phyloP scores from a whole-genome alignment of 495 filamentous ascomycete genomes.

The Podospora tetraspora region DNA sequence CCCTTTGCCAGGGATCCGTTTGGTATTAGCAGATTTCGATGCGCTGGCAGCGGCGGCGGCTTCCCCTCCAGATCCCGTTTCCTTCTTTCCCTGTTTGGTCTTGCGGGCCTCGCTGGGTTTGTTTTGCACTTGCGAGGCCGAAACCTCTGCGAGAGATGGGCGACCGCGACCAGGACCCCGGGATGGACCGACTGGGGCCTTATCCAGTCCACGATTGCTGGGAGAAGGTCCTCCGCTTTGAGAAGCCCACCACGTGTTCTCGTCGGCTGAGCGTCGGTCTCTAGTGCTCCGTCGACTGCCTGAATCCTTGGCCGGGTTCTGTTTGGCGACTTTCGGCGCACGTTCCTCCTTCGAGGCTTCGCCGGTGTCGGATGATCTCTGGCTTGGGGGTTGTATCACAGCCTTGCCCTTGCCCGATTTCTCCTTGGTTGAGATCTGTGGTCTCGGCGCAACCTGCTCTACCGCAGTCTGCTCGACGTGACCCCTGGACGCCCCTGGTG shows the following conservation, averaged over 20 bases:
- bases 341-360: background rate
- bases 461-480: background rate
- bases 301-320: background rate
- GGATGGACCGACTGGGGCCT: background rate
- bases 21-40: background rate
- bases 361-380: background rate
- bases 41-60: background rate
- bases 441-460: background rate
- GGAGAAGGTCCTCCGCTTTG: slow-evolving; percentile 5
- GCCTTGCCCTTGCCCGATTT: background rate
- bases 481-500: background rate
- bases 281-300: slow-evolving; percentile 13
- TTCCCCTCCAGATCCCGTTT: background rate
- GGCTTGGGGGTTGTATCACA: background rate
- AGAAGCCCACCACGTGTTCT: slow-evolving; percentile 14
- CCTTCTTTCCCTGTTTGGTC: slow-evolving; percentile 15
- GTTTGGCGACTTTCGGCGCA: background rate
- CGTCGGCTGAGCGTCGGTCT: slow-evolving; percentile 17
- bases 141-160: slow-evolving; percentile 20
- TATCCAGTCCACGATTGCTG: background rate
- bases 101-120: background rate
- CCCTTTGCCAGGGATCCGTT: background rate
- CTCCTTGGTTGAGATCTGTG: background rate
- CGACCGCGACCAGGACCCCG: slow-evolving; percentile 17
- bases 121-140: slow-evolving; percentile 25